These are phyloP conservation scores for Catharanthus roseus DNA, from an alignment of 257 asterid genomes.

Conservation along the genomic window DNA sequence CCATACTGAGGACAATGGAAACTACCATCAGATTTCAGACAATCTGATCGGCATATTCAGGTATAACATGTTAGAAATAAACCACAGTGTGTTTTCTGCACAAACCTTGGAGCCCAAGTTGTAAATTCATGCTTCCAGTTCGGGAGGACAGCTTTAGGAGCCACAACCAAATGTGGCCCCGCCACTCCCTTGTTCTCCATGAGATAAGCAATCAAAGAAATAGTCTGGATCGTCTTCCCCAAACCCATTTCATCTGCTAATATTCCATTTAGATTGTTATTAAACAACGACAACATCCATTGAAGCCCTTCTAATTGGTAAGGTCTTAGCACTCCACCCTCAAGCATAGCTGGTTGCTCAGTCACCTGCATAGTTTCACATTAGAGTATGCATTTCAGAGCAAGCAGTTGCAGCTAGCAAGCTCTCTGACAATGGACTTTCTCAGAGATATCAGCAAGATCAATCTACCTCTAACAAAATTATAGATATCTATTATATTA, in stretches of 20 bases:
- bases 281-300: slow-evolving; percentile 96
- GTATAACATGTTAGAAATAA: neutral
- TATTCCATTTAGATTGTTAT: slow-evolving; percentile 93
- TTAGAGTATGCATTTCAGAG: slow-evolving; percentile 4
- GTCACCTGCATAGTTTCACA: slow-evolving; percentile 52
- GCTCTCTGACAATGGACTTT: neutral
- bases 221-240: slow-evolving; percentile 96
- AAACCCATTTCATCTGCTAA: slow-evolving; percentile 99
- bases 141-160: slow-evolving; percentile 99
- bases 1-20: slow-evolving; percentile 39
- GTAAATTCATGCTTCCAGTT: slow-evolving; percentile 88
- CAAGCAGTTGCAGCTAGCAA: neutral
- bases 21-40: neutral
- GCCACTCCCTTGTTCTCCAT: slow-evolving; percentile 85
- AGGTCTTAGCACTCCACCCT: slow-evolving; percentile 91
- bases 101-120: slow-evolving; percentile 91
- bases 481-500: neutral
- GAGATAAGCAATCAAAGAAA: slow-evolving; percentile 87
- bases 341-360: slow-evolving; percentile 98
- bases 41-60: neutral
- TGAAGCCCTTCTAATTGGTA: slow-evolving; percentile 99
- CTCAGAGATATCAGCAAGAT: neutral
- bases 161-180: slow-evolving; percentile 99
- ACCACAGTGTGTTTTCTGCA: slow-evolving; percentile 3
- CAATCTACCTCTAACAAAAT: neutral